Conservation (phyloP, 805 yeast species). For the Candida qinlingensis region DNA sequence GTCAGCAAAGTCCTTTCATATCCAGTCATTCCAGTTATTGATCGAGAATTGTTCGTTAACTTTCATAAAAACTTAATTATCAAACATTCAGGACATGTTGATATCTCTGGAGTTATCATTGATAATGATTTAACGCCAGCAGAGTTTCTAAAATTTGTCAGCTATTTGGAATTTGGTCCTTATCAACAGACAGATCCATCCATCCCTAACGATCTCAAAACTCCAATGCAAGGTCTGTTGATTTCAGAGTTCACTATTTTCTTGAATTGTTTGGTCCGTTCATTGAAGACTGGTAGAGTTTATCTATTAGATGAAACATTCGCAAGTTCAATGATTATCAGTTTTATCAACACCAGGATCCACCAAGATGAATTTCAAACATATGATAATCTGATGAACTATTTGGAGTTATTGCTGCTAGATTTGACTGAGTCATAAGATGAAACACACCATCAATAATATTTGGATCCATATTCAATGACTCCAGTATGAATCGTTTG, state of each 20-base stretch:
- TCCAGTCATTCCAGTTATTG: neutral
- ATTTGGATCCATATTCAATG: too few relatives aligned
- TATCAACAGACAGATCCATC: neutral
- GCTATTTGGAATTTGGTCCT: conserved; percentile 6
- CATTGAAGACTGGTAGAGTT: conserved; percentile 8
- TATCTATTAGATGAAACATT: conserved; percentile 6
- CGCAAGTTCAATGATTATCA: neutral
- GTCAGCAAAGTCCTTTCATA: conserved; percentile 10
- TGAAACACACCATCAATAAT: conserved; percentile 6
- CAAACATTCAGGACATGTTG: neutral
- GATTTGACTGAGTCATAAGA: conserved; percentile 18
- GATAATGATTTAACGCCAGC: conserved; percentile 5
- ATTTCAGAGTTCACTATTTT: conserved; percentile 4
- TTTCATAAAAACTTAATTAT: conserved; percentile 9
- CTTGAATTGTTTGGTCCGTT: conserved; percentile 6
- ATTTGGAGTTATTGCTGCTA: conserved; percentile 16
- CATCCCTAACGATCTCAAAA: neutral
- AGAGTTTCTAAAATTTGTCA: conserved; percentile 8
- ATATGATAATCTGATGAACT: conserved; percentile 17
- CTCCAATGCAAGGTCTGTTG: too few relatives aligned
- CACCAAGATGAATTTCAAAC: conserved; percentile 13
- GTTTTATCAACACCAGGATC: neutral
- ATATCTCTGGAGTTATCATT: neutral
- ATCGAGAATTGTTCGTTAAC: conserved; percentile 6
- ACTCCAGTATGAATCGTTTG: neutral